Base-by-base conservation (phyloP, 1,284 basidiomycete genomes). In the Cutaneotrichosporon cavernicola region DNA sequence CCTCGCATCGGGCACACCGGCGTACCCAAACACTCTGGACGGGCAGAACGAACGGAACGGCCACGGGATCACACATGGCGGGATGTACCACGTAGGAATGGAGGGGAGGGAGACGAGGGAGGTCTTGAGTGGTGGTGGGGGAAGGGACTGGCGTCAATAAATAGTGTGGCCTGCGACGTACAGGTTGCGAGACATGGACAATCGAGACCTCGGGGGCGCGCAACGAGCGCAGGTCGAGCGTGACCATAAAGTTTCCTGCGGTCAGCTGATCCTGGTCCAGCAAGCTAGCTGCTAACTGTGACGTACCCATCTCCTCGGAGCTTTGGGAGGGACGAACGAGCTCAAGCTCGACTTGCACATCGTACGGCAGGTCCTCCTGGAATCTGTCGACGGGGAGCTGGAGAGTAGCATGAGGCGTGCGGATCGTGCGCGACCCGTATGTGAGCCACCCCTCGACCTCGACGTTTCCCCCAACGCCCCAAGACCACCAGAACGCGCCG, bases 171-270 rank as follows among this genome's bases (percentile, higher is more conserved):
- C 10, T 5, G 11, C 34, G 3, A 65, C 77, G 63, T 61, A 79
- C 79, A 5, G 79, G 79, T 56, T 80, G 79, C 51, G 78, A 66
- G 16, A 77, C 76, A 16, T 61, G 66, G 22, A 76, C 63, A 40
- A 80, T 57, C 5, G 64, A 52, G 1, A 62, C 31, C 16, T 74
- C 70, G 9, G 74, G 71, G 21, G 70, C 64, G 6, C 67, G 61
- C 3, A 66, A 51, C 5, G 74, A 75, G 36, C 74, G 69, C 21
- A 80, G 65, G 21, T 81, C 77, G 2, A 81, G 64, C 11, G 73
- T 71, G 22, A 81, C 70, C 80, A 81, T 81, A 57, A 81, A 81
- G 67, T 80, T 81, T 56, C 77, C 80, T 79, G 61, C n/a, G 8
- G 49, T 50, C 30, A 56, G 60, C 51, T 36, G 21, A 30, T 14